phyloP scores from a whole-genome alignment of 352 stramenopile genomes.

The Thalassiosira pacifica region DNA sequence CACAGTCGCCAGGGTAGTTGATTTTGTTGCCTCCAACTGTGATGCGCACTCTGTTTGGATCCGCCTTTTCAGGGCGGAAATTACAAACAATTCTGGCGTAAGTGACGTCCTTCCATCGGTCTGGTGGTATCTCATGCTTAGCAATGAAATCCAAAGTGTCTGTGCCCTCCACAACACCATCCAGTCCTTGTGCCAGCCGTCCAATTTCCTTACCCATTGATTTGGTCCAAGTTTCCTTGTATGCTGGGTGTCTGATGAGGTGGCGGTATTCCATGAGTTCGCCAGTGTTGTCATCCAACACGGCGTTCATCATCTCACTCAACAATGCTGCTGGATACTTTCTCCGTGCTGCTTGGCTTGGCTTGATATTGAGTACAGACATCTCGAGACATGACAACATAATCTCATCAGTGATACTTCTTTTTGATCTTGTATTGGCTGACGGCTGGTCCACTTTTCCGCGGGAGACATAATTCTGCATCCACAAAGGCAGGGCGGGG shows the following conservation, averaged over 20 bases:
- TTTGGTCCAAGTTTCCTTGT: slow-evolving; percentile 35
- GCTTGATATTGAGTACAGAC: not conserved
- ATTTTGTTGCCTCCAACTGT: slow-evolving; percentile 66
- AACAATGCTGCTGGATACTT: not conserved
- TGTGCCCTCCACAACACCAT: slow-evolving; percentile 20
- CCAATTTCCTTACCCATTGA: slow-evolving; percentile 52
- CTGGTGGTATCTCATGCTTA: slow-evolving; percentile 32
- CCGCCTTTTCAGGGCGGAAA: slow-evolving; percentile 46
- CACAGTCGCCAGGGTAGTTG: slow-evolving; percentile 44
- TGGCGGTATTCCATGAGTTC: slow-evolving; percentile 36
- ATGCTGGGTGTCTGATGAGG: slow-evolving; percentile 15
- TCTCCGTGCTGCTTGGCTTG: too few species aligned
- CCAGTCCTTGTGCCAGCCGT: slow-evolving; percentile 44
- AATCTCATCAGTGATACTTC: not conserved
- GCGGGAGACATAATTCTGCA: not conserved
- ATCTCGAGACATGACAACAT: not conserved
- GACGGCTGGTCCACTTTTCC: not conserved
- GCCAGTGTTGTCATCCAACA: slow-evolving; percentile 27
- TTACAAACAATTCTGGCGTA: slow-evolving; percentile 56
- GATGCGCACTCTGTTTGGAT: slow-evolving; percentile 44
- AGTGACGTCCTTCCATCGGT: slow-evolving; percentile 35
- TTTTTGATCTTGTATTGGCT: not conserved
- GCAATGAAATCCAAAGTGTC: slow-evolving; percentile 61
- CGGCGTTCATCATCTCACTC: not conserved
- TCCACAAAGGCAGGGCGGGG: not conserved